Base-by-base conservation (phyloP, 148 eudicot species). In the Euryodendron excelsum region DNA sequence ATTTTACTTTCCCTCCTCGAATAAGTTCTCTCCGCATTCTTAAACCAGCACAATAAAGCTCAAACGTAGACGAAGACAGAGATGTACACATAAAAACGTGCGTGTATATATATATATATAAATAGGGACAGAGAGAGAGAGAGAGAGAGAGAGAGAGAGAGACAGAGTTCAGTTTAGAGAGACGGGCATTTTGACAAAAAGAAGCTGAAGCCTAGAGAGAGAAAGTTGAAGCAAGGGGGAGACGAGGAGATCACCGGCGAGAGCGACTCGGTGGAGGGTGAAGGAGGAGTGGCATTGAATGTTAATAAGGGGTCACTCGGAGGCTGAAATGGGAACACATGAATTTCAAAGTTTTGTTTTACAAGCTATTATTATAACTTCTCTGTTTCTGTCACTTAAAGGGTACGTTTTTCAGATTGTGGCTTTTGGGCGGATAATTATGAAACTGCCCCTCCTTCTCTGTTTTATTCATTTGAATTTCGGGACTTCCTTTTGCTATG, bases 311-410 rank as follows among this genome's bases (percentile, higher is more conserved):
- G 41, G 31, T 13, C 12, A 31, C 21, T n/a, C 50, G 61, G 60
- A 52, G 79, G 50, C 45, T n/a, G 78, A 39, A n/a, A n/a, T n/a
- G n/a, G n/a, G n/a, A n/a, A n/a, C n/a, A n/a, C n/a, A n/a, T n/a
- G n/a, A n/a, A n/a, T n/a, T n/a, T n/a, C n/a, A n/a, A n/a, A n/a
- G n/a, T n/a, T n/a, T n/a, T n/a, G n/a, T n/a, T n/a, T n/a, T n/a
- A n/a, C n/a, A n/a, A n/a, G 2, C 50, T 15, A 62, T 61, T 44
- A 56, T 25, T 69, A 39, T n/a, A 23, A 18, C 15, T 59, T 68
- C 14, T 7, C 68, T 44, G 37, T 60, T 44, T 75, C 59, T 45
- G 58, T 75, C 78, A 25, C 78, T 65, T 75, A 41, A 75, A 75
- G 41, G 59, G 70, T 30, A 62, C 58, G 78, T 47, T 75, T 60